phyloP scores from a whole-genome alignment of 352 stramenopile genomes.

The Detonula confervacea region DNA sequence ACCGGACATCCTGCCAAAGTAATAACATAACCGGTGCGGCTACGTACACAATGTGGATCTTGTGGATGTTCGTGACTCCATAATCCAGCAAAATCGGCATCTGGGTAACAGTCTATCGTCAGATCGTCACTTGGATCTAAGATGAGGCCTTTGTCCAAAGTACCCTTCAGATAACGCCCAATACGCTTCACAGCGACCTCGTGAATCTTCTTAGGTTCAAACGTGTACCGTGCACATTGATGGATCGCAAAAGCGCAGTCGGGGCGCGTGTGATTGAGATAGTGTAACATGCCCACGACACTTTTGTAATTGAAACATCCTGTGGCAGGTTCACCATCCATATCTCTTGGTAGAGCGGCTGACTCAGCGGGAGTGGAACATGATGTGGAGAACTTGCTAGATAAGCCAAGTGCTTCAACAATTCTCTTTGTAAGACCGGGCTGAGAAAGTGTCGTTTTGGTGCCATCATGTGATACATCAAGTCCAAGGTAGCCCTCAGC shows the following conservation, averaged over 20 bases:
- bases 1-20: constrained; percentile 9
- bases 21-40: constrained; percentile 13
- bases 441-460: constrained; percentile 4
- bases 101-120: not conserved
- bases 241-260: not conserved
- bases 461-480: not conserved
- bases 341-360: not conserved
- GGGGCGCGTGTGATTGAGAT: constrained; percentile 1
- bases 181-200: not conserved
- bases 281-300: constrained; percentile 6
- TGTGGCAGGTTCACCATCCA: constrained; percentile 1
- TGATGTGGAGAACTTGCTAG: not conserved
- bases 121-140: constrained; percentile 10
- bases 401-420: constrained; percentile 3
- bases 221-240: not conserved
- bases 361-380: not conserved
- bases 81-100: constrained; percentile 10
- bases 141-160: not conserved
- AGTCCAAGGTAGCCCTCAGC: constrained; percentile 1
- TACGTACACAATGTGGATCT: constrained; percentile 3
- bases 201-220: not conserved
- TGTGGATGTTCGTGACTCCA: constrained; percentile 10
- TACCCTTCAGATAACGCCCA: constrained; percentile 1
- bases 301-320: not conserved
- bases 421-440: not conserved